A percentile compares a stretch with the other conserved stretches of the same genome.
Conservation (phyloP, 768 basidiomycete species). For the Serendipita sp. region DNA sequence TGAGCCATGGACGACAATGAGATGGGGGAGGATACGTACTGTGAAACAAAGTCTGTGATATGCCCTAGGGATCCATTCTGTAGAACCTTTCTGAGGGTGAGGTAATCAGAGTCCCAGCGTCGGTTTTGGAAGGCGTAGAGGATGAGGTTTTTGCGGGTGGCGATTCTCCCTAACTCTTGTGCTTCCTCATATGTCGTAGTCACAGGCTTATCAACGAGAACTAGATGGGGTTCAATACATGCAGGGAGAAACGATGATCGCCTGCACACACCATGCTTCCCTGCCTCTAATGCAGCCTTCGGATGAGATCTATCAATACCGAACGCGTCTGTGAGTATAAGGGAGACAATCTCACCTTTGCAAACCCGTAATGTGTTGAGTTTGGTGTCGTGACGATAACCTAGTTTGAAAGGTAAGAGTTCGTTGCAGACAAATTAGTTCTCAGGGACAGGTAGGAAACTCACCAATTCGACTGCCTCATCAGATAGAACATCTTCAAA, state of each 20-base stretch:
- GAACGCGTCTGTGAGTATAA: neutral
- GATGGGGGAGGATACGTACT: neutral
- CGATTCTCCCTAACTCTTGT: slow-evolving; percentile 41
- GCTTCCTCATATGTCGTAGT: slow-evolving; percentile 46
- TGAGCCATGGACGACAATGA: neutral
- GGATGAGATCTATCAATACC: neutral
- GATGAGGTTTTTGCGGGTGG: slow-evolving; percentile 43
- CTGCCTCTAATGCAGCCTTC: slow-evolving; percentile 38
- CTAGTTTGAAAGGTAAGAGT: neutral
- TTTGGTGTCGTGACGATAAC: slow-evolving; percentile 52
- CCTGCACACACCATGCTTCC: slow-evolving; percentile 47
- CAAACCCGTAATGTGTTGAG: slow-evolving; percentile 52
- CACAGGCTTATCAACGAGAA: slow-evolving; percentile 69
- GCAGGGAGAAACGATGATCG: neutral
- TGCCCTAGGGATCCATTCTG: neutral
- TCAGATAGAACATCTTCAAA: slow-evolving; percentile 48
- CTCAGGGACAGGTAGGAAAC: neutral
- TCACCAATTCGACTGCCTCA: slow-evolving; percentile 44
- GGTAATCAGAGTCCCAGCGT: slow-evolving; percentile 65
- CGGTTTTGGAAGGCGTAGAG: slow-evolving; percentile 63
- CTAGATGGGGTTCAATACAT: slow-evolving; percentile 20
- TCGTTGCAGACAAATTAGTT: too few relatives aligned
- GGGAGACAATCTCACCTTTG: slow-evolving; percentile 25
- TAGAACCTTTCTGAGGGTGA: slow-evolving; percentile 48
- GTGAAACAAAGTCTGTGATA: neutral